These are phyloP conservation scores for Boletus vinaceobasis DNA, from an alignment of 768 basidiomycete species.

Conservation along the genomic window DNA sequence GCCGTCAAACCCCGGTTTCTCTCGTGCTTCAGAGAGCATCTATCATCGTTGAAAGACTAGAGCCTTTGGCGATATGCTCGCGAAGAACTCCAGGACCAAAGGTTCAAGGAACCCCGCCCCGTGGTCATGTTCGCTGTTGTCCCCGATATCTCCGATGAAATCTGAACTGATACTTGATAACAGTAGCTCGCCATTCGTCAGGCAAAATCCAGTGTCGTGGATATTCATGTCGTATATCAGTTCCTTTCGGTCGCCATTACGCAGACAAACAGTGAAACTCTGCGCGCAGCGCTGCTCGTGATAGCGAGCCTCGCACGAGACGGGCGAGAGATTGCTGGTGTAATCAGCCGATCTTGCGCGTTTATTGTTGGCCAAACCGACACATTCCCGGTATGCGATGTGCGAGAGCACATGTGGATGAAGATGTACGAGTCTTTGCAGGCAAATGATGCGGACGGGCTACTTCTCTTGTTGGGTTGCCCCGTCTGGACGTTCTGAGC, in stretches of 20 bases:
- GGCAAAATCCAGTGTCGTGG: constrained; percentile 38
- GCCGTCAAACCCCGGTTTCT: constrained; percentile 47
- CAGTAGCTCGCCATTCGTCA: constrained; percentile 27
- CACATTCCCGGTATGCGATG: constrained; percentile 34
- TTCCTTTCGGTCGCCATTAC: constrained; percentile 43
- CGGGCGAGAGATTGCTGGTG: constrained; percentile 28
- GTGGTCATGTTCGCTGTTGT: constrained; percentile 50
- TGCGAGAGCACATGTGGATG: constrained; percentile 66
- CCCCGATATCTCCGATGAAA: neutral
- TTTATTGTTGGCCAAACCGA: constrained; percentile 29
- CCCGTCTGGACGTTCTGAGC: constrained; percentile 61
- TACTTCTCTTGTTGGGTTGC: constrained; percentile 54
- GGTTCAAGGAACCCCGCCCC: constrained; percentile 59
- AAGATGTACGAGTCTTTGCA: constrained; percentile 58
- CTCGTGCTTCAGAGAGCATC: constrained; percentile 61
- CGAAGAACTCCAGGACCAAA: constrained; percentile 79
- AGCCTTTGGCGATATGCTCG: constrained; percentile 59
- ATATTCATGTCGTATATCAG: constrained; percentile 44
- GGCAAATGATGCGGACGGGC: constrained; percentile 58
- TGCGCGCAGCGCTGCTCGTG: constrained; percentile 40
- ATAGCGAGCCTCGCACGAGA: constrained; percentile 34
- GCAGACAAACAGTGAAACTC: constrained; percentile 39
- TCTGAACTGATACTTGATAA: constrained; percentile 5
- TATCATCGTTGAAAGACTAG: constrained; percentile 52
- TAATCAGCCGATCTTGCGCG: constrained; percentile 32